phyloP scores from a whole-genome alignment of 2,329 filamentous ascomycete genomes.

The Talaromyces sp. region DNA sequence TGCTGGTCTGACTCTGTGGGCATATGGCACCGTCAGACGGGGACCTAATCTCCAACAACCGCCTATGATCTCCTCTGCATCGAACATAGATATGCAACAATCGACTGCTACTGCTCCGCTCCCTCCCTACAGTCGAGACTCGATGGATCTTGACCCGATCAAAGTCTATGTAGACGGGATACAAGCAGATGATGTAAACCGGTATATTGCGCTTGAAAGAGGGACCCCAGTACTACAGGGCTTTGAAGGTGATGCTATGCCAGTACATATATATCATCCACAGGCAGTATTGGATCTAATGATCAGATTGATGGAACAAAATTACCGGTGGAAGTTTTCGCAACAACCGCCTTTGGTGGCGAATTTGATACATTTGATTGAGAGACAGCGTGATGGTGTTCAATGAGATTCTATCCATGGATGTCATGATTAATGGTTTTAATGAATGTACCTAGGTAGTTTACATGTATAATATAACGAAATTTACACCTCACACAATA shows the following conservation, averaged over 20 bases:
- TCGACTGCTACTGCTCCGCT: conserved; percentile 64
- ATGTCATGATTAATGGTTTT: background rate
- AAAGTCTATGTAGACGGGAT: conserved; percentile 4
- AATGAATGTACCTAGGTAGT: background rate
- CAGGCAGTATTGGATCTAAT: conserved; percentile 15
- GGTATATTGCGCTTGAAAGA: conserved; percentile 18
- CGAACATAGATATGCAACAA: conserved; percentile 64
- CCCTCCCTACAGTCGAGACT: conserved; percentile 55
- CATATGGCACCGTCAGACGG: conserved; percentile 3
- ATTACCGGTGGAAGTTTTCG: conserved; percentile 27
- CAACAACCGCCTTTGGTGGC: conserved; percentile 12
- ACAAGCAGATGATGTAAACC: conserved; percentile 14
- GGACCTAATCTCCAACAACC: background rate
- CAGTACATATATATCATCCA: conserved; percentile 8
- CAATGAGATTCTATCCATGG: background rate
- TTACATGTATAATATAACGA: background rate
- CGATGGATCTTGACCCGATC: background rate
- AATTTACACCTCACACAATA: background rate
- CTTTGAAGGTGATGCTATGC: background rate
- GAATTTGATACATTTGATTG: conserved; percentile 15
- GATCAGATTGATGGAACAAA: conserved; percentile 18
- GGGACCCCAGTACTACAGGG: conserved; percentile 4
- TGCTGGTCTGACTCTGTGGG: conserved; percentile 12
- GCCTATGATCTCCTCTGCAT: conserved; percentile 36
- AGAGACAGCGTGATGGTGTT: conserved; percentile 6